A percentile compares a stretch with the other conserved stretches of the same genome.
These are phyloP conservation scores for Blastocystis sp. DNA, from an alignment of 352 stramenopile species.

Conservation along the genomic window DNA sequence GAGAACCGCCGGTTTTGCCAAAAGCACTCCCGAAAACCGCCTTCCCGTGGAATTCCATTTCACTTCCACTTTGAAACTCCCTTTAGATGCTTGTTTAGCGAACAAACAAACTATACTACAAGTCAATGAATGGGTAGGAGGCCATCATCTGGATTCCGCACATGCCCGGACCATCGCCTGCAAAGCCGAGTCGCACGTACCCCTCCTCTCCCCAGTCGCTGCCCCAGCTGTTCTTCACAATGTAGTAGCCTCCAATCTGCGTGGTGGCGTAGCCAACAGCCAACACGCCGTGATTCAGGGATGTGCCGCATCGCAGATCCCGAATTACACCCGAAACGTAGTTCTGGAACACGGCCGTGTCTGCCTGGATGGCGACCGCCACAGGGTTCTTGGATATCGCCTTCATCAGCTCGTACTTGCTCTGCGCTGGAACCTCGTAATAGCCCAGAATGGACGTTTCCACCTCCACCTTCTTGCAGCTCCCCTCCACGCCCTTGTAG, in stretches of 20 bases:
- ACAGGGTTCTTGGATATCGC: conserved; percentile 33
- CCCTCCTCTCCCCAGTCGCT: conserved; percentile 43
- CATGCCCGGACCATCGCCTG: neutral
- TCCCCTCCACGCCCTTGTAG: neutral
- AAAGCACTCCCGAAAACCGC: neutral
- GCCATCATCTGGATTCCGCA: conserved; percentile 54
- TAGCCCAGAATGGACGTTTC: conserved; percentile 43
- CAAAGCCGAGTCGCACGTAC: conserved; percentile 15
- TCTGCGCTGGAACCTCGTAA: conserved; percentile 5
- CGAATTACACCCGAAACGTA: conserved; percentile 1
- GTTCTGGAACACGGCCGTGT: conserved; percentile 43
- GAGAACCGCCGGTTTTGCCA: neutral
- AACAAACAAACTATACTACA: conserved; percentile 40
- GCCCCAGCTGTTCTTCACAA: conserved; percentile 63
- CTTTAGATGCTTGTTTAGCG: neutral
- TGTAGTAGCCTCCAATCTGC: neutral
- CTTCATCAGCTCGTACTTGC: conserved; percentile 22
- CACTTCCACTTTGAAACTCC: neutral
- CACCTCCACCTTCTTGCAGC: neutral
- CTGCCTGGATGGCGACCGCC: conserved; percentile 39
- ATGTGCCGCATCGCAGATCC: neutral
- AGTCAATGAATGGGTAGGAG: conserved; percentile 58
- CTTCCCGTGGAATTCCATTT: conserved; percentile 40
- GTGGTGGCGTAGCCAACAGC: conserved; percentile 6
- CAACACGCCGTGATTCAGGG: conserved; percentile 44